A percentile compares a stretch with the other conserved stretches of the same genome.
These are phyloP conservation scores for Mycena vitilis DNA, from an alignment of 768 basidiomycete species.

Conservation along the genomic window DNA sequence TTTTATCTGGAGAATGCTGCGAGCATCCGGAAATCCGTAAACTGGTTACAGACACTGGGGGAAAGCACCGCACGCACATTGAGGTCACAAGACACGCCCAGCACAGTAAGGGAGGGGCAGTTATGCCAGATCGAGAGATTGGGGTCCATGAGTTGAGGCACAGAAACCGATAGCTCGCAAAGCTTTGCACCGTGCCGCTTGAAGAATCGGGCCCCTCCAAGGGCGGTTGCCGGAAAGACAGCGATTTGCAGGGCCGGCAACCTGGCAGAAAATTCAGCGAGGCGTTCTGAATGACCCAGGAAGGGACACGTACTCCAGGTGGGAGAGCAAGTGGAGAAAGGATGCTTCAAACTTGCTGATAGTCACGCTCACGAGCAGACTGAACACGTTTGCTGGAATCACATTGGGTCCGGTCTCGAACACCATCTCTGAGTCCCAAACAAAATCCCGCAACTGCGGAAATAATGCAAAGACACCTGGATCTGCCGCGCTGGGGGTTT, in stretches of 20 bases:
- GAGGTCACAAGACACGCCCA: slow-evolving; percentile 10
- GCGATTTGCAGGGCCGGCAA: slow-evolving; percentile 2
- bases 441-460: not conserved
- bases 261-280: slow-evolving; percentile 1
- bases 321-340: slow-evolving; percentile 10
- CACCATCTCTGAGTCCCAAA: slow-evolving; percentile 4
- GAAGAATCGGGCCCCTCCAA: slow-evolving; percentile 10
- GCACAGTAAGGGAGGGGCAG: slow-evolving; percentile 14
- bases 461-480: slow-evolving; percentile 10
- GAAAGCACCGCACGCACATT: not conserved
- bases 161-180: slow-evolving; percentile 8
- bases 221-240: not conserved
- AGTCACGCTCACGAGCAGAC: slow-evolving; percentile 10
- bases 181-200: slow-evolving; percentile 18
- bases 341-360: not conserved
- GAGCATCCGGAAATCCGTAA: not conserved
- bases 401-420: slow-evolving; percentile 7
- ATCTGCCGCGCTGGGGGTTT: not conserved
- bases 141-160: not conserved
- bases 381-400: slow-evolving; percentile 2
- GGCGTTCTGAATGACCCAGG: not conserved
- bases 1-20: too few relatives aligned
- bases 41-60: too few relatives aligned
- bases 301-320: slow-evolving; percentile 14
- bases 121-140: slow-evolving; percentile 1